These are phyloP conservation scores for Alternaria sp. DNA, from an alignment of 2,329 filamentous ascomycete species.

Conservation along the genomic window DNA sequence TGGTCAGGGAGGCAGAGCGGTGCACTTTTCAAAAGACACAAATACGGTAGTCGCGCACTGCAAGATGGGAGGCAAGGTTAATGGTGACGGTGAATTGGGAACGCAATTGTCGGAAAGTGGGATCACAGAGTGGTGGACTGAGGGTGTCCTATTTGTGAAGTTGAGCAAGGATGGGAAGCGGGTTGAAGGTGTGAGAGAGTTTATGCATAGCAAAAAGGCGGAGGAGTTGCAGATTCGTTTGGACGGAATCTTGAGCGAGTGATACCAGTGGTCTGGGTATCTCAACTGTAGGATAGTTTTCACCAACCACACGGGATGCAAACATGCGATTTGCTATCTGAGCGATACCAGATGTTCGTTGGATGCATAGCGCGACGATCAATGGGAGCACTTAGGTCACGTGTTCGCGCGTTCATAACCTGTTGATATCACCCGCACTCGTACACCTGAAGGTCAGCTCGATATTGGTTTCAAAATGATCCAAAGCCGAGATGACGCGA, in stretches of 20 bases:
- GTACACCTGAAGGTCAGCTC: not conserved
- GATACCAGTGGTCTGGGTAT: not conserved
- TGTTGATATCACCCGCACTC: not conserved
- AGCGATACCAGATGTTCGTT: not conserved
- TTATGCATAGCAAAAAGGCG: conserved; percentile 51
- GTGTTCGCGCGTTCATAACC: not conserved
- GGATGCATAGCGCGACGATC: not conserved
- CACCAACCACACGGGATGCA: not conserved
- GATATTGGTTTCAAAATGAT: not conserved
- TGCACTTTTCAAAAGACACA: conserved; percentile 28
- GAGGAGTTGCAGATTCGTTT: conserved; percentile 47
- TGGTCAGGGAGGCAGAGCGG: conserved; percentile 35
- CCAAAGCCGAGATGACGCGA: not conserved
- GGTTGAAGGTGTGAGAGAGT: conserved; percentile 44
- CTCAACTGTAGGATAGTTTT: not conserved
- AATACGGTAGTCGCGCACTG: conserved; percentile 48
- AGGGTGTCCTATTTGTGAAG: conserved; percentile 33
- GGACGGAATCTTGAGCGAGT: conserved; percentile 41
- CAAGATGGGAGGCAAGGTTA: conserved; percentile 34
- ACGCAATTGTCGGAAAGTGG: conserved; percentile 22
- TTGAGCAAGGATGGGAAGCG: conserved; percentile 29
- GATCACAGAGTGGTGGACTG: conserved; percentile 33
- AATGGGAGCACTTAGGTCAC: not conserved
- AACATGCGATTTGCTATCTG: not conserved
- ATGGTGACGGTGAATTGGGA: conserved; percentile 23